These are phyloP conservation scores for Phaseolus coccineus DNA, from an alignment of 331 rosid species.

Conservation along the genomic window DNA sequence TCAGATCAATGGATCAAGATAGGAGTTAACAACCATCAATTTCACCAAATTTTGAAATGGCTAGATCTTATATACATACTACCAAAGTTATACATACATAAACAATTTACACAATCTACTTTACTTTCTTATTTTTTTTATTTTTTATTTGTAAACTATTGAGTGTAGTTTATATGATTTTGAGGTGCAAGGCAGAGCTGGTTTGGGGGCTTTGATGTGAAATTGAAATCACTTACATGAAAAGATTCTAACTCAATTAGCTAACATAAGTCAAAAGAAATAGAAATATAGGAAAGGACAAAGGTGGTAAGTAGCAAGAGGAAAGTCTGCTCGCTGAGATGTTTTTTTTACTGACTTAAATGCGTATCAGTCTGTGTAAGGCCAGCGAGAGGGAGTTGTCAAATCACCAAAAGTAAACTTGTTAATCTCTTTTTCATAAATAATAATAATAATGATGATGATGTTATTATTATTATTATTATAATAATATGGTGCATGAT, in stretches of 20 bases:
- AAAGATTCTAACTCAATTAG: constrained; percentile 69
- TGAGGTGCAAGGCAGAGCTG: constrained; percentile 37
- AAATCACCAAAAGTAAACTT: constrained; percentile 69
- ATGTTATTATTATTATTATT: no score
- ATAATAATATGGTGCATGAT: background rate
- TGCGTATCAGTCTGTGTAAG: constrained; percentile 77
- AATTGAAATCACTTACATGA: constrained; percentile 10
- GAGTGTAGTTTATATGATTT: background rate
- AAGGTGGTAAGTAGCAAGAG: constrained; percentile 68
- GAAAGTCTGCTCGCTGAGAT: constrained; percentile 65
- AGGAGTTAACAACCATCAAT: constrained; percentile 50
- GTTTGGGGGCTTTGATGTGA: constrained; percentile 36
- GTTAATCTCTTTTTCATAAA: constrained; percentile 45
- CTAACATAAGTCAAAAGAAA: constrained; percentile 59
- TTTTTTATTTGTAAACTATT: background rate
- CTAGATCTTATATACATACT: background rate
- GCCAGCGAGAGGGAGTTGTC: constrained; percentile 85
- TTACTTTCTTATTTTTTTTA: background rate
- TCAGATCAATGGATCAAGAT: constrained; percentile 33
- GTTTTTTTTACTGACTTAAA: constrained; percentile 78
- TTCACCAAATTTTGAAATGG: constrained; percentile 40
- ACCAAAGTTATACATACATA: background rate
- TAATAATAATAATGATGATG: background rate
- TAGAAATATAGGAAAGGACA: constrained; percentile 81
- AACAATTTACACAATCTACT: background rate